These are phyloP conservation scores for Kodamaea hsintzibuensis DNA, from an alignment of 805 yeast genomes.

Conservation along the genomic window DNA sequence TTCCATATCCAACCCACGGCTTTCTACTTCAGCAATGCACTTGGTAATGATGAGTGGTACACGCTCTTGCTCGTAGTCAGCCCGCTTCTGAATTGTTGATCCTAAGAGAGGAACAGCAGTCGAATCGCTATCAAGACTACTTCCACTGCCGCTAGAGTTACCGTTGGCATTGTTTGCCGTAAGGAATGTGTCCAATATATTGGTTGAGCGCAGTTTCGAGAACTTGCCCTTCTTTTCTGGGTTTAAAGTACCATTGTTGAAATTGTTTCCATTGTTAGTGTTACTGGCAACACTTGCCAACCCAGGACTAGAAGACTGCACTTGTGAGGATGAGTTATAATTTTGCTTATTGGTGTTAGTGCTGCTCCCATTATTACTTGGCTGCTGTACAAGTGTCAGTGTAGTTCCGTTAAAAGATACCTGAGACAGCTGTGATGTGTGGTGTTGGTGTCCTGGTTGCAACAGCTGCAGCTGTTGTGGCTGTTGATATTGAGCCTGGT, in stretches of 20 bases:
- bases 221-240: conserved; percentile 17
- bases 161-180: conserved; percentile 15
- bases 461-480: conserved; percentile 8
- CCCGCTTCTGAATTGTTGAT: conserved; percentile 62
- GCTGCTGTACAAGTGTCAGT: neutral
- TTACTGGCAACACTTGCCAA: neutral
- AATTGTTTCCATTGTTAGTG: neutral
- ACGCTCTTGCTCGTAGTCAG: conserved; percentile 56
- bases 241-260: neutral
- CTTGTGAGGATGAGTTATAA: conserved; percentile 15
- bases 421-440: neutral
- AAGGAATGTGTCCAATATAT: conserved; percentile 40
- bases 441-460: conserved; percentile 5
- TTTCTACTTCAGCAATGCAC: conserved; percentile 77
- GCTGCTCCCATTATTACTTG: neutral
- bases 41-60: conserved; percentile 73
- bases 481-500: conserved; percentile 8
- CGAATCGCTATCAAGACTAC: conserved; percentile 3
- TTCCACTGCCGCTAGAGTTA: conserved; percentile 5
- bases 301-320: conserved; percentile 10
- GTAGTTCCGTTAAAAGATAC: neutral
- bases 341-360: conserved; percentile 7
- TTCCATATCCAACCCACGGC: conserved; percentile 71
- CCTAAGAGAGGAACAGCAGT: conserved; percentile 38
- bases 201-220: conserved; percentile 49